Conservation (phyloP, 495 filamentous ascomycete genomes). For the Podospora anserina region DNA sequence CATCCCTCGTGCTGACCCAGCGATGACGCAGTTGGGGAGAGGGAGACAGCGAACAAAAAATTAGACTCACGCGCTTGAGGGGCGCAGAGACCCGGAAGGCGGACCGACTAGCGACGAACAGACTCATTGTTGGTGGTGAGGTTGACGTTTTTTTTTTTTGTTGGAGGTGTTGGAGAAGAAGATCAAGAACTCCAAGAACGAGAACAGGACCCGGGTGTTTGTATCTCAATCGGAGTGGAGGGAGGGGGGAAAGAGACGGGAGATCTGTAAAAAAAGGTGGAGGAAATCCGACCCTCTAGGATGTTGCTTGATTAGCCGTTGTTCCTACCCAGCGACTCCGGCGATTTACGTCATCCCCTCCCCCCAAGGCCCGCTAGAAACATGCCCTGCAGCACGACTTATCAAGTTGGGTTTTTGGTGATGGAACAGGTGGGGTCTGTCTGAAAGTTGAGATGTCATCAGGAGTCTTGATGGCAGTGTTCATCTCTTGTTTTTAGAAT, state of each 20-base stretch:
- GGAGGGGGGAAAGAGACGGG: background rate
- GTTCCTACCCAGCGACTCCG: background rate
- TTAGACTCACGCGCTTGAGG: slow-evolving; percentile 32
- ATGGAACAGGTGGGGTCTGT: background rate
- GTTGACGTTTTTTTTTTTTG: background rate
- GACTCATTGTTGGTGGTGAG: slow-evolving; percentile 29
- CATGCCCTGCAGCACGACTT: background rate
- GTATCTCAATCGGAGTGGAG: background rate
- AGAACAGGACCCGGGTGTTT: background rate
- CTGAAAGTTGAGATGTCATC: background rate
- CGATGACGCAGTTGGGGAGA: background rate
- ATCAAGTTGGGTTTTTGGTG: background rate
- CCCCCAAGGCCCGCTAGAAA: background rate
- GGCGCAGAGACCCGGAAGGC: slow-evolving; percentile 32
- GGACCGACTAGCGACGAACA: slow-evolving; percentile 34
- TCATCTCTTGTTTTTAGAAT: background rate
- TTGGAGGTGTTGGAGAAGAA: background rate
- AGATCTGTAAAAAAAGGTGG: slow-evolving; percentile 7
- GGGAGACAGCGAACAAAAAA: slow-evolving; percentile 6
- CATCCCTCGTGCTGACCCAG: background rate
- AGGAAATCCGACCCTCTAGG: background rate
- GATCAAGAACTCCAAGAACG: background rate
- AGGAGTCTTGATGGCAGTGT: background rate
- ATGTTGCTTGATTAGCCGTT: background rate
- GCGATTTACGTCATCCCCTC: background rate